Conservation (phyloP, 768 basidiomycete genomes). For the Lentinula boryana region DNA sequence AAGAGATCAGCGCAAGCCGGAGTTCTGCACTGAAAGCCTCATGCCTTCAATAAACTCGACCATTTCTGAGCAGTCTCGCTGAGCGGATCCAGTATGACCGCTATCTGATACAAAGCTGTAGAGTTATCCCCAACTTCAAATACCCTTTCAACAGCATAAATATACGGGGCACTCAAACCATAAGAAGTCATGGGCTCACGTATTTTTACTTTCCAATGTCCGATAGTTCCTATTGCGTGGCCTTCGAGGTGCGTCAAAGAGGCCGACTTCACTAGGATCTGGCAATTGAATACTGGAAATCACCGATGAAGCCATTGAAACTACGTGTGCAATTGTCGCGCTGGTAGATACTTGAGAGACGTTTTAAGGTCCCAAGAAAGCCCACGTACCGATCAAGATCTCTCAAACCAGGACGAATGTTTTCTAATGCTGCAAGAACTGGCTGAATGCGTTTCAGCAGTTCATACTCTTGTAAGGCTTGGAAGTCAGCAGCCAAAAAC, state of each 20-base stretch:
- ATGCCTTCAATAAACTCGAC: slow-evolving; percentile 71
- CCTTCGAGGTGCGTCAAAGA: slow-evolving; percentile 60
- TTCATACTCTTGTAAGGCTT: slow-evolving; percentile 69
- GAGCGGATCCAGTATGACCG: slow-evolving; percentile 76
- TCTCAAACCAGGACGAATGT: slow-evolving; percentile 33
- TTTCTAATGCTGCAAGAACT: slow-evolving; percentile 59
- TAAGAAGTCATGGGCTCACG: slow-evolving; percentile 38
- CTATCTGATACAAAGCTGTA: slow-evolving; percentile 64
- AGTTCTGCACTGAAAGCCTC: background rate
- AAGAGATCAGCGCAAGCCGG: background rate
- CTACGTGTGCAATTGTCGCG: slow-evolving; percentile 47
- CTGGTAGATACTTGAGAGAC: slow-evolving; percentile 27
- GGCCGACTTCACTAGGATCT: slow-evolving; percentile 65
- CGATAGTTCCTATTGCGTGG: slow-evolving; percentile 60
- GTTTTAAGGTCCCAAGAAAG: background rate
- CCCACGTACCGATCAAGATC: slow-evolving; percentile 36
- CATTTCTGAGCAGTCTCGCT: slow-evolving; percentile 84
- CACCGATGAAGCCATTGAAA: slow-evolving; percentile 65
- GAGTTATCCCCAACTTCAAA: slow-evolving; percentile 65
- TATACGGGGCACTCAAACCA: background rate
- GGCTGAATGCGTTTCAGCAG: slow-evolving; percentile 62
- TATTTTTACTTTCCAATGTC: slow-evolving; percentile 51
- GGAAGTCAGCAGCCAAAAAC: slow-evolving; percentile 70
- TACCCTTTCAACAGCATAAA: slow-evolving; percentile 34
- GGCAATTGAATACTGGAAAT: slow-evolving; percentile 66